Base-by-base conservation (phyloP, 1,284 basidiomycete genomes). In the Caloboletus firmus region DNA sequence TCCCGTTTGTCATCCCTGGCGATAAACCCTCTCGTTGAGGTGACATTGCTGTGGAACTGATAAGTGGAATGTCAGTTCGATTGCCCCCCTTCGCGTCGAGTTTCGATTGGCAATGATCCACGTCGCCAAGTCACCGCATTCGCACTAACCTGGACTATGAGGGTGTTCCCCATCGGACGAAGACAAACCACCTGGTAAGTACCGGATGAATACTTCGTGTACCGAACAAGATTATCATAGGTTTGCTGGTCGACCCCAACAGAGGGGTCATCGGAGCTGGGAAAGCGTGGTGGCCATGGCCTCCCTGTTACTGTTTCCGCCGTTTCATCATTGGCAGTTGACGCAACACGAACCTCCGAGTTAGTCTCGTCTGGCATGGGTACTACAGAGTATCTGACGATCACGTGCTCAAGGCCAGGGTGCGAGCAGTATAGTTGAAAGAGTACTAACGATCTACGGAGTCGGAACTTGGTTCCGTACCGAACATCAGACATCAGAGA, bases 121-220 rank as follows among this genome's bases (percentile, higher is more conserved):
- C 3, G 11, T 30, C n/a, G 3, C 24, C n/a, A n/a, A n/a, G n/a
- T n/a, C n/a, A n/a, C n/a, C n/a, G n/a, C n/a, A 26, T 39, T 34
- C 9, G 9, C 47, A 63, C 71, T 49, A 41, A 77, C 77, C 63
- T 67, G 55, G 13, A 52, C 32, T 34, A 78, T 52, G 15, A 76
- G 64, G 4, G 56, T 66, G 42, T 74, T 76, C 8, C 77, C 76
- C 55, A 78, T 62, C 28, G 77, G 76, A 18, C 62, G 66, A n/a
- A 72, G 72, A 53, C 77, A 78, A 13, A 72, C 39, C 26, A 64
- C 37, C 49, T 73, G 70, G 50, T 74, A 75, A 39, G 74, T 65
- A 22, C 73, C 70, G 8, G 77, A 77, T 15, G 76, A 72, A 54
- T 77, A 78, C 57, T 76, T 73, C 8, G 76, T 70, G 63, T 75